Evolutionary conservation across 139 green algal species (phyloP).

Genomic region (Coelastrella sp.): DNA sequence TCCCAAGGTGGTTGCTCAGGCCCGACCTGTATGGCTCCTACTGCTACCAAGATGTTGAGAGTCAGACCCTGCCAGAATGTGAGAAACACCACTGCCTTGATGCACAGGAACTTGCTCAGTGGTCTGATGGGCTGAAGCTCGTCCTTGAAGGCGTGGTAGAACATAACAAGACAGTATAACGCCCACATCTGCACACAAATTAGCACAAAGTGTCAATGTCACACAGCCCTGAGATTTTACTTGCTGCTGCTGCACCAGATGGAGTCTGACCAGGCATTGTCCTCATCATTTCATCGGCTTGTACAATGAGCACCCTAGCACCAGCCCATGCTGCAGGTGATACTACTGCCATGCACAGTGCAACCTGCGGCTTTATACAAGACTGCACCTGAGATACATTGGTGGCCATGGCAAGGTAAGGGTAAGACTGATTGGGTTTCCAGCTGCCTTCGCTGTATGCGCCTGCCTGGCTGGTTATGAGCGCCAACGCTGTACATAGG

Average conservation of each 20-base stretch:
- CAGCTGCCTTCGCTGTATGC: slow-evolving; percentile 83
- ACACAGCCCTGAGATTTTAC: no score
- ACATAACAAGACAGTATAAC: slow-evolving; percentile 95
- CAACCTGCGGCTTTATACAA: not conserved
- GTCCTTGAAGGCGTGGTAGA: slow-evolving; percentile 86
- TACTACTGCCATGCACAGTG: no score
- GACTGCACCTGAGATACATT: slow-evolving; percentile 81
- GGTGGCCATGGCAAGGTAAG: slow-evolving; percentile 86
- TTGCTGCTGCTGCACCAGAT: no score
- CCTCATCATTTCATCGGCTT: no score
- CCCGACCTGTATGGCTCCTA: slow-evolving; percentile 60
- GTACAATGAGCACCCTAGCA: no score
- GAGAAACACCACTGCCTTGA: slow-evolving; percentile 97
- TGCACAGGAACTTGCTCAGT: slow-evolving; percentile 93
- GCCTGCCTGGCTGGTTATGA: slow-evolving; percentile 76
- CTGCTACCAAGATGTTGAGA: slow-evolving; percentile 50
- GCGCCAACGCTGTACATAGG: slow-evolving; percentile 73
- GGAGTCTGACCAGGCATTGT: no score
- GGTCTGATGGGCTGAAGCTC: slow-evolving; percentile 94
- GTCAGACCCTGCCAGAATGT: slow-evolving; percentile 90
- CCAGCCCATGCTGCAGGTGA: no score
- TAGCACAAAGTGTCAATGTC: not conserved
- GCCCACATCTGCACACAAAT: slow-evolving; percentile 80
- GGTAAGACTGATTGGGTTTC: slow-evolving; percentile 73
- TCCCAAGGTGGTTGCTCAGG: no score